Evolutionary conservation across 1,139 yeast species (phyloP), one percentile per base, ranked within the genome.

Genomic region (Pichia sp.): DNA sequence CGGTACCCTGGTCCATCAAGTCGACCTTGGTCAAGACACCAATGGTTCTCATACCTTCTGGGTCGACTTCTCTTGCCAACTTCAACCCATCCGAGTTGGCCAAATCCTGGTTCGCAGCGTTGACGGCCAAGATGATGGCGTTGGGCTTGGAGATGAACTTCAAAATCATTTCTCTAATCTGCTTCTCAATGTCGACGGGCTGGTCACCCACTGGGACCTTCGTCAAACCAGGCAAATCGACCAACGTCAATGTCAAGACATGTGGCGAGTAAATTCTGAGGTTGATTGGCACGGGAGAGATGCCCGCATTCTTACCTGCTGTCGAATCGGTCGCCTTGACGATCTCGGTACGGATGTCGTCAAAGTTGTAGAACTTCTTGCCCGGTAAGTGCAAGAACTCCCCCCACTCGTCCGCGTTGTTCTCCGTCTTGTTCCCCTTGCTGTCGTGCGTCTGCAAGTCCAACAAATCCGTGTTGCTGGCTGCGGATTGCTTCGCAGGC

Each of bases 181-280:
- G 97, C 61, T 82, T 85, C 76, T 93, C 99, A 62, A 93, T 93
- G 71, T 93, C 99, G 69, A 87, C 89, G 54, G 99, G 99, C 73
- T 93, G 99, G 71, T 93, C 99, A 49, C 99, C 99, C 51, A 93
- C 98, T n/a, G 99, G 99, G 45, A 95, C 99, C 72, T 93, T 93
- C 34, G 99, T 93, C 67, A 95, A 80, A 59, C 99, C 99, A 14
- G 99, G 99, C 65, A 93, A 79, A 77, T 93, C 99, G 46, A 93
- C 99, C 67, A 93, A 80, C 2, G 99, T 95, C 71, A 93, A 81
- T 14, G 98, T 93, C 67, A 93, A 78, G 52, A 93, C 99, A 68
- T 92, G 93, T 14, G 99, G 99, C 31, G 98, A 92, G 71, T 87
- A 92, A 63, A 93, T 91, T 73, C 97, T 81, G 70, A 93, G 79